Conservation (phyloP, 2,329 filamentous ascomycete species). For the Fusarium xyrophilum region DNA sequence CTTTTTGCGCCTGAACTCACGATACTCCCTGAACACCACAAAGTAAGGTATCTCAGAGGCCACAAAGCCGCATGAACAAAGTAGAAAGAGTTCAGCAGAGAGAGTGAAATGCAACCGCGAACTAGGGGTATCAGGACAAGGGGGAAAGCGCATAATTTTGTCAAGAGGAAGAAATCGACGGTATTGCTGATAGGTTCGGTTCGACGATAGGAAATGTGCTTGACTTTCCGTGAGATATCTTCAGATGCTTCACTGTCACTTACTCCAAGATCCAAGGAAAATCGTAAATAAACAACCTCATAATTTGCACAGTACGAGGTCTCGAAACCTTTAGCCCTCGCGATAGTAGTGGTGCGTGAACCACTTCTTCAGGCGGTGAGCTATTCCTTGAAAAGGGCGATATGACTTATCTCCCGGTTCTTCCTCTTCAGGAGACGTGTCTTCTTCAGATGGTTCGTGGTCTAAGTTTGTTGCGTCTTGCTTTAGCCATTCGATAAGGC, state of each 20-base stretch:
- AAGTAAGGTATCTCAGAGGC: fast-evolving
- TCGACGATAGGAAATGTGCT: too few relatives aligned
- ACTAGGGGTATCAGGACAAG: fast-evolving
- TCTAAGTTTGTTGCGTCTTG: fast-evolving
- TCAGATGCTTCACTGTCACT: neutral
- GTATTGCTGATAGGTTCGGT: fast-evolving
- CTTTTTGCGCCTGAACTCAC: neutral
- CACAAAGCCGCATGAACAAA: too few relatives aligned
- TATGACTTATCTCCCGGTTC: fast-evolving
- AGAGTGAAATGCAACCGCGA: neutral
- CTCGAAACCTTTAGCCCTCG: fast-evolving
- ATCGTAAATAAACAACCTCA: fast-evolving
- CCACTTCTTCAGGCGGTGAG: neutral
- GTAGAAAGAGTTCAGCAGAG: too few relatives aligned
- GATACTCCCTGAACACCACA: neutral
- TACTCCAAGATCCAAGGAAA: too few relatives aligned
- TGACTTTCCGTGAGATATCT: fast-evolving
- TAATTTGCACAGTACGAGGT: fast-evolving
- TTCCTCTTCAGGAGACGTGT: fast-evolving
- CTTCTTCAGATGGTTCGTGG: fast-evolving
- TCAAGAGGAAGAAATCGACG: fast-evolving
- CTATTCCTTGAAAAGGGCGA: neutral
- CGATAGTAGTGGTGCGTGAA: fast-evolving
- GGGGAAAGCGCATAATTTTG: fast-evolving
- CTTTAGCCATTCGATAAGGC: neutral